Evolutionary conservation across 306 rosid genomes (phyloP), one percentile per base, ranked within the genome.

Genomic region (Fragaria nilgerrensis): DNA sequence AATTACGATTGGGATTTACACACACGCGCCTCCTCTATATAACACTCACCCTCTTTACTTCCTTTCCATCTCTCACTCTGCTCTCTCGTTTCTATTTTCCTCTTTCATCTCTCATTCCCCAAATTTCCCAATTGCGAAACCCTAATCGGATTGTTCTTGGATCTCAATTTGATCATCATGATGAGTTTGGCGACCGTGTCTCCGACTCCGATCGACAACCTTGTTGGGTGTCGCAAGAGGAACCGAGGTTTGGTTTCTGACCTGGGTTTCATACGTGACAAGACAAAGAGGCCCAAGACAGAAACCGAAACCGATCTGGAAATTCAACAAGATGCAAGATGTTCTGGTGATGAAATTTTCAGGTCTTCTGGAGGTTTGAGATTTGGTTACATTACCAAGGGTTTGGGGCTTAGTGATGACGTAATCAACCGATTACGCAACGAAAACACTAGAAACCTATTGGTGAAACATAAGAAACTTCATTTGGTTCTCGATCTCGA

Each of bases 401-500:
- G 82, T 67, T 83, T 92, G 52, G 86, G 90, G 84, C 96, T 92
- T 78, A 80, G 88, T 13, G 89, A 88, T 70, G 90, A 88, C 74
- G 97, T 90, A 77, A 82, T 95, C 76, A 75, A 75, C 64, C 83
- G 97, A 77, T 65, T 95, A 66, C 92, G 92, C 34, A 61, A 71
- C 80, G 77, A 78, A 49, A 95, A 87, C 83, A 82, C 89, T 88
- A 89, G 90, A 81, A 88, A 59, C 15, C 22, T 55, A 34, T 85
- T 88, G 48, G 62, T 89, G 55, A 72, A 62, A 7, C 82, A 66
- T 71, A 88, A 80, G 81, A 95, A 89, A 76, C 95, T 95, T 19
- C 85, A 79, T 78, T 79, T 92, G 87, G 87, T 95, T 72, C 97
- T 95, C 78, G 97, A 95, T 84, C 89, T 95, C 10, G 97, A 95